These are phyloP conservation scores for Diaporthe humulicola DNA, from an alignment of 2,329 filamentous ascomycete genomes.

Conservation along the genomic window DNA sequence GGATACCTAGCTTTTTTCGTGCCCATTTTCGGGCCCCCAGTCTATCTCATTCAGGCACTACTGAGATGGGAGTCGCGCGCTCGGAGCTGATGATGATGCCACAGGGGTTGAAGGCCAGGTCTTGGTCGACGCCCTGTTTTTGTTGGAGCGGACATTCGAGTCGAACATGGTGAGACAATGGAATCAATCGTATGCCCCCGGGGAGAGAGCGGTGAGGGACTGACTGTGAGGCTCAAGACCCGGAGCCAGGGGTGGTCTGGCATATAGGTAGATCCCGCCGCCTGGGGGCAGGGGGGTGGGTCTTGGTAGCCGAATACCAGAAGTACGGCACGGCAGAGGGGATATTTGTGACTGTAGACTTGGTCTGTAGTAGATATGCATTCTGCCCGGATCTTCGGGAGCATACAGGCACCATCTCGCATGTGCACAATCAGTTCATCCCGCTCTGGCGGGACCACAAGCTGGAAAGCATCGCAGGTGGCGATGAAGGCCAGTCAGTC, in stretches of 20 bases:
- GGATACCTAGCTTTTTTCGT: slow-evolving; percentile 10
- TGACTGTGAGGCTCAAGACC: slow-evolving; percentile 37
- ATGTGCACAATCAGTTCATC: slow-evolving; percentile 10
- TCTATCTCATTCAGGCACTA: neutral
- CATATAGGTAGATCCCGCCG: slow-evolving; percentile 23
- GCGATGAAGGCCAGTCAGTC: neutral
- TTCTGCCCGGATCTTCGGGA: slow-evolving; percentile 31
- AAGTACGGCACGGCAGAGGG: neutral
- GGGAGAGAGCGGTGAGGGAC: slow-evolving; percentile 37
- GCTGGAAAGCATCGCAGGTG: neutral
- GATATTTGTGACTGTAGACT: too few relatives aligned
- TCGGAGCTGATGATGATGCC: slow-evolving; percentile 4
- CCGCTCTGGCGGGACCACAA: slow-evolving; percentile 5
- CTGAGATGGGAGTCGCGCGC: neutral
- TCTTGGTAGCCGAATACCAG: slow-evolving; percentile 25
- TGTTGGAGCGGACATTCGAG: slow-evolving; percentile 23
- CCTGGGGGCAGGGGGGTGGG: neutral
- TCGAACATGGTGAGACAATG: slow-evolving; percentile 38
- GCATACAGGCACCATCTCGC: slow-evolving; percentile 32
- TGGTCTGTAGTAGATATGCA: neutral
- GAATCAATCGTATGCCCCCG: slow-evolving; percentile 21
- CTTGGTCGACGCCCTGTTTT: slow-evolving; percentile 21
- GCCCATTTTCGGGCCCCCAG: neutral
- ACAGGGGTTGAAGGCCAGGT: neutral
- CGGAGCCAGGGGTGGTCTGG: slow-evolving; percentile 27